Conservation (phyloP, 2,329 filamentous ascomycete species). For the Didymella arachidicola region DNA sequence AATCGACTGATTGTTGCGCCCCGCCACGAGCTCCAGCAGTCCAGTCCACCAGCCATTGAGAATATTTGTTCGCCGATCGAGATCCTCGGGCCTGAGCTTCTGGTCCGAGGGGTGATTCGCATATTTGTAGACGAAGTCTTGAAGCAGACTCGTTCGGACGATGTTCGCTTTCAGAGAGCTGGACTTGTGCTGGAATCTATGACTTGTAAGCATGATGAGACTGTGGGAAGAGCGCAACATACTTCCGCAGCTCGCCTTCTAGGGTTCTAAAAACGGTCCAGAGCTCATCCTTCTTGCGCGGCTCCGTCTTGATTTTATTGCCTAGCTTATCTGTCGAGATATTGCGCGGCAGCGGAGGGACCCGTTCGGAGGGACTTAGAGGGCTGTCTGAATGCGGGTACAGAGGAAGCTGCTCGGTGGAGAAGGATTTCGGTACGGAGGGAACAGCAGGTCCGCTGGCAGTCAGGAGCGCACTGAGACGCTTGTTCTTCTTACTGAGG, state of each 20-base stretch:
- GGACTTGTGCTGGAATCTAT: slow-evolving; percentile 74
- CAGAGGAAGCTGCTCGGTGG: slow-evolving; percentile 55
- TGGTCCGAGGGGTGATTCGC: slow-evolving; percentile 71
- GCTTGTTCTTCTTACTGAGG: slow-evolving; percentile 48
- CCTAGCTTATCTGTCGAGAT: slow-evolving; percentile 52
- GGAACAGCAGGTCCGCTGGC: slow-evolving; percentile 48
- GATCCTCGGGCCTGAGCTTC: slow-evolving; percentile 75
- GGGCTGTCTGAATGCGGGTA: slow-evolving; percentile 45
- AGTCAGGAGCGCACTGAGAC: slow-evolving; percentile 46
- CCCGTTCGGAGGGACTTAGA: slow-evolving; percentile 43
- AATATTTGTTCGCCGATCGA: slow-evolving; percentile 80
- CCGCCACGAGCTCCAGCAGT: slow-evolving; percentile 81
- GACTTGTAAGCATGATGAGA: slow-evolving; percentile 14
- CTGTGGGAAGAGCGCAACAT: slow-evolving; percentile 29
- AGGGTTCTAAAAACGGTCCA: slow-evolving; percentile 73
- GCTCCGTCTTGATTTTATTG: slow-evolving; percentile 49
- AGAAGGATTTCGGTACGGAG: slow-evolving; percentile 58
- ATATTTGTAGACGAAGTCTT: slow-evolving; percentile 77
- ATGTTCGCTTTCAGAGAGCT: slow-evolving; percentile 77
- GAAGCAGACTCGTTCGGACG: slow-evolving; percentile 72
- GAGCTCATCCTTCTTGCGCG: slow-evolving; percentile 71
- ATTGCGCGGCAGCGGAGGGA: slow-evolving; percentile 55
- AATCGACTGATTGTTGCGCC: slow-evolving; percentile 76
- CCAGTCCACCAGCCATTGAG: slow-evolving; percentile 91
- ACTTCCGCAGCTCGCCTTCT: slow-evolving; percentile 74